Conservation (phyloP, 1,139 yeast genomes). For the Suhomyces guaymorum region DNA sequence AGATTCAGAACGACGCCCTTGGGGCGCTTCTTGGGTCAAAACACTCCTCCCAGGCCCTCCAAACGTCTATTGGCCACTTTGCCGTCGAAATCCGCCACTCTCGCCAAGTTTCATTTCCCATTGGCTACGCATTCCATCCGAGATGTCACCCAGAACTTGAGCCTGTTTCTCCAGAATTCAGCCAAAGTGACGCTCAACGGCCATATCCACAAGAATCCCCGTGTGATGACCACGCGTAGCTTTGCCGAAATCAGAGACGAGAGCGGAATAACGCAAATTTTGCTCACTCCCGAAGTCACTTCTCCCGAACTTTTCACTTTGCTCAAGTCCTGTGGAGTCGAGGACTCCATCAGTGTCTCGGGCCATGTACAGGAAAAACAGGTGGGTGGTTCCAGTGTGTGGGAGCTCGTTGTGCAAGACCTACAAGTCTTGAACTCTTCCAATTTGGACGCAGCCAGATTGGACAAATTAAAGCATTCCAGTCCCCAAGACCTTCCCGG, state of each 20-base stretch:
- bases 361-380: slow-evolving; percentile 44
- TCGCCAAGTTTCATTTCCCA: slow-evolving; percentile 43
- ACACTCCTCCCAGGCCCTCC: not conserved
- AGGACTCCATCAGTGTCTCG: slow-evolving; percentile 72
- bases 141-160: slow-evolving; percentile 16
- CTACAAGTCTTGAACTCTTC: slow-evolving; percentile 67
- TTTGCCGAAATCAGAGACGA: slow-evolving; percentile 78
- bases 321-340: slow-evolving; percentile 56
- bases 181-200: slow-evolving; percentile 56
- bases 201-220: slow-evolving; percentile 77
- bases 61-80: slow-evolving; percentile 10
- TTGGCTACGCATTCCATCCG: slow-evolving; percentile 35
- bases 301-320: slow-evolving; percentile 35
- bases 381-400: slow-evolving; percentile 18
- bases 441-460: slow-evolving; percentile 66
- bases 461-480: slow-evolving; percentile 56
- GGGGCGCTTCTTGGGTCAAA: not conserved
- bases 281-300: slow-evolving; percentile 48
- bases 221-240: slow-evolving; percentile 43
- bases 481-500: slow-evolving; percentile 65
- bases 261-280: slow-evolving; percentile 67
- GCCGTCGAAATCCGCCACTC: slow-evolving; percentile 26
- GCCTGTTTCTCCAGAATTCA: slow-evolving; percentile 16
- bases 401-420: slow-evolving; percentile 59
- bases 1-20: not conserved